Percentiles rank a stretch among this genome's conserved stretches.
These are phyloP conservation scores for Tolypocladium guangdongense DNA, from an alignment of 2,329 filamentous ascomycete species.

Conservation along the genomic window DNA sequence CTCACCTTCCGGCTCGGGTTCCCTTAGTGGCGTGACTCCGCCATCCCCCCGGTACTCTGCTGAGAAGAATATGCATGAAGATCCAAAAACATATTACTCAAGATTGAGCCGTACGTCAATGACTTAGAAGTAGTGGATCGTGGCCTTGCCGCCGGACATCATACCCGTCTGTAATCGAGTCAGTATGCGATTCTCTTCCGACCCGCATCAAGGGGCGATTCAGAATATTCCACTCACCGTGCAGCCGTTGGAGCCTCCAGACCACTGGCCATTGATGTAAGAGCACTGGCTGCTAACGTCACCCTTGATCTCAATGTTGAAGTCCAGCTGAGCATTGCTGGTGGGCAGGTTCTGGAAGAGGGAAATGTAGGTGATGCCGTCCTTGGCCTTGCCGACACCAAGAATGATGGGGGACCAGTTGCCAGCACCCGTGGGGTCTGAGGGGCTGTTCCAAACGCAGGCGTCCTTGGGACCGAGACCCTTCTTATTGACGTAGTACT, in stretches of 20 bases:
- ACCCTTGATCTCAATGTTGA: conserved; percentile 66
- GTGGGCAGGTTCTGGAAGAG: conserved; percentile 79
- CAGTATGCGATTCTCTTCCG: neutral
- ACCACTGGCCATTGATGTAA: conserved; percentile 53
- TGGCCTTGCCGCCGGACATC: conserved; percentile 26
- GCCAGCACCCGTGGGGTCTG: conserved; percentile 44
- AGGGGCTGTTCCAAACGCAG: conserved; percentile 60
- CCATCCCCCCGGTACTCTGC: conserved; percentile 5
- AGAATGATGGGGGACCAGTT: conserved; percentile 87
- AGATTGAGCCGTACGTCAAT: conserved; percentile 2
- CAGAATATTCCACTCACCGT: conserved; percentile 51
- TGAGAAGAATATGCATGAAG: conserved; percentile 22
- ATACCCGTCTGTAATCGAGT: conserved; percentile 28
- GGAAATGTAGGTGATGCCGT: conserved; percentile 64
- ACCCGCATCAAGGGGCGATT: neutral
- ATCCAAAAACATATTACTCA: conserved; percentile 18
- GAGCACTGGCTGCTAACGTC: conserved; percentile 50
- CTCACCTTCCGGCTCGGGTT: conserved; percentile 1
- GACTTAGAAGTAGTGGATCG: conserved; percentile 32
- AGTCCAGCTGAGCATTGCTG: conserved; percentile 58
- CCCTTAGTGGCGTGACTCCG: neutral
- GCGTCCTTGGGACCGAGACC: conserved; percentile 55
- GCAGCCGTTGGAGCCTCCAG: conserved; percentile 53
- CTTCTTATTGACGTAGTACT: conserved; percentile 92
- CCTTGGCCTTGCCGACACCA: conserved; percentile 59